These are phyloP conservation scores for Phytophthora syringae DNA, from an alignment of 352 stramenopile species.

Conservation along the genomic window DNA sequence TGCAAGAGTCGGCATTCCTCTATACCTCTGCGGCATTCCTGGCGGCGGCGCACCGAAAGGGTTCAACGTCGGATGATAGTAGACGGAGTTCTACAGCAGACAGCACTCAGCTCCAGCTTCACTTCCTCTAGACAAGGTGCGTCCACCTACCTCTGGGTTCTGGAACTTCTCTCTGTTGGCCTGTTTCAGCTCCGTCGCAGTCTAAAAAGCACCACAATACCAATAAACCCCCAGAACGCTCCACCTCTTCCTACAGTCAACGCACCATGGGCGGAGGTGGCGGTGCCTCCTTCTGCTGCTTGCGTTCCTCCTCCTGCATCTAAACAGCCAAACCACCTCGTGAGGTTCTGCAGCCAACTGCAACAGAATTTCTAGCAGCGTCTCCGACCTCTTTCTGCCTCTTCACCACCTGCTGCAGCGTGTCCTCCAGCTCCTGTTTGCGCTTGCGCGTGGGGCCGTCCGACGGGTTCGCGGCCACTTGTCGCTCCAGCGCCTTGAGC, in stretches of 20 bases:
- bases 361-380: not conserved
- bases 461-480: constrained; percentile 63
- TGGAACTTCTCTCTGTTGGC: constrained; percentile 72
- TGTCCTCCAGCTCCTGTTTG: constrained; percentile 84
- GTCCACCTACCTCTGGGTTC: constrained; percentile 65
- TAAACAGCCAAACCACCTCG: constrained; percentile 15
- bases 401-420: constrained; percentile 69
- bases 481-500: constrained; percentile 71
- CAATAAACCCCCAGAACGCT: constrained; percentile 6
- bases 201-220: constrained; percentile 38
- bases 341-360: too few relatives aligned
- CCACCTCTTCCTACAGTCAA: not conserved
- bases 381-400: constrained; percentile 63
- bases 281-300: constrained; percentile 42
- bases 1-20: constrained; percentile 33
- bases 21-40: constrained; percentile 69
- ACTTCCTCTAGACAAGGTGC: too few relatives aligned
- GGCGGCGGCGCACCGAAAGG: constrained; percentile 75
- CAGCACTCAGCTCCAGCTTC: not conserved
- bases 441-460: constrained; percentile 74
- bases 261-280: constrained; percentile 40
- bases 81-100: constrained; percentile 68
- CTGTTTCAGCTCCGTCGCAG: constrained; percentile 53
- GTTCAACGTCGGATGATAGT: constrained; percentile 84
- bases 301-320: constrained; percentile 50